Conservation (phyloP, 2,329 filamentous ascomycete species). For the Ceratocystiopsis sp. region DNA sequence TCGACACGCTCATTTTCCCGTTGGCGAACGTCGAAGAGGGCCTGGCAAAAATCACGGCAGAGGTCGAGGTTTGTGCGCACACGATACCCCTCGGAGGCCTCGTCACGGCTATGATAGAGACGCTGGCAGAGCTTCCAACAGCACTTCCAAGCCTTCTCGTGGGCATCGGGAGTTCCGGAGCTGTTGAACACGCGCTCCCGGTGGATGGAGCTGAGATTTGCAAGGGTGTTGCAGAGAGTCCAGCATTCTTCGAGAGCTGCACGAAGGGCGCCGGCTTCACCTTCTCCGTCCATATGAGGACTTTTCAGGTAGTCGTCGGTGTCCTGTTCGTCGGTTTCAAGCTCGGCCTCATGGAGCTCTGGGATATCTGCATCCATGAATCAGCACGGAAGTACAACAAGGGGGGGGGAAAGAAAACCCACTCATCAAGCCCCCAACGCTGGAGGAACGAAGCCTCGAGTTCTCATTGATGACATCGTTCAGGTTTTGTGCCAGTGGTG, state of each 20-base stretch:
- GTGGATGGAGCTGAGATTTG: slow-evolving; percentile 69
- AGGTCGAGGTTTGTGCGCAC: slow-evolving; percentile 65
- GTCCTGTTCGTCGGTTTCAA: slow-evolving; percentile 36
- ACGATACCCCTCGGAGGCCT: slow-evolving; percentile 47
- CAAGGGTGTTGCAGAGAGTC: slow-evolving; percentile 84
- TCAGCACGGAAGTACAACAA: not conserved
- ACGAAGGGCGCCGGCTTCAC: slow-evolving; percentile 51
- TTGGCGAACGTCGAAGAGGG: slow-evolving; percentile 71
- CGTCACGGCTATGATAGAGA: slow-evolving; percentile 66
- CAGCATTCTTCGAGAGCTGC: slow-evolving; percentile 76
- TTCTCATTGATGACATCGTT: slow-evolving; percentile 49
- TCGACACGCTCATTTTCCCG: slow-evolving; percentile 65
- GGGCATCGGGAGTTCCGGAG: slow-evolving; percentile 55
- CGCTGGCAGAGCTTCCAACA: slow-evolving; percentile 89
- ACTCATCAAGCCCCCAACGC: slow-evolving; percentile 59
- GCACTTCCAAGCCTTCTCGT: slow-evolving; percentile 81
- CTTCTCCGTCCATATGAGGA: slow-evolving; percentile 24
- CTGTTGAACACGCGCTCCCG: slow-evolving; percentile 63
- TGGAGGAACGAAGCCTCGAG: slow-evolving; percentile 43
- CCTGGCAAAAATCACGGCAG: slow-evolving; percentile 82
- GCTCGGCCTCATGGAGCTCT: slow-evolving; percentile 29
- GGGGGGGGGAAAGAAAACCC: not conserved
- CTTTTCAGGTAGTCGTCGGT: slow-evolving; percentile 28
- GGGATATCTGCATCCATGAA: slow-evolving; percentile 29
- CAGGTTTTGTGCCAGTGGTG: slow-evolving; percentile 68